phyloP scores from a whole-genome alignment of 176 grass and related monocot species.

The Juncus inflexus region DNA sequence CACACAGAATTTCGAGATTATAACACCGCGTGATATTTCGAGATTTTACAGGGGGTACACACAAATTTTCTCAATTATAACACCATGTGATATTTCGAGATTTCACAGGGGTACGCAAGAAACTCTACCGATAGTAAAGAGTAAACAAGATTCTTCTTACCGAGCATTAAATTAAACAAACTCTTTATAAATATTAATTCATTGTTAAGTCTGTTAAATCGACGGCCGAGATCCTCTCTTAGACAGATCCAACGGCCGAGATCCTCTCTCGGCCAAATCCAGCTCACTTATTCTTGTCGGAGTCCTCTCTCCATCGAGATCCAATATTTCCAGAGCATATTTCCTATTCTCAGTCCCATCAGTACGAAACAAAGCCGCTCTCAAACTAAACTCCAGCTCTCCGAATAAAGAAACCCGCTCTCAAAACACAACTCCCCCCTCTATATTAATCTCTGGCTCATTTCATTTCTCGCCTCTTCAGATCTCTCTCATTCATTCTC shows the following conservation, averaged over 20 bases:
- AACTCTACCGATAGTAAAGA: too few species aligned
- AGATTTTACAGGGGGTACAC: too few species aligned
- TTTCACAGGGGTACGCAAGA: too few species aligned
- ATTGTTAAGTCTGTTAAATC: background rate
- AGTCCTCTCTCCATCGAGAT: background rate
- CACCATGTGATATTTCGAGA: background rate
- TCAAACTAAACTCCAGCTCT: too few species aligned
- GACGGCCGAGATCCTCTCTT: slow-evolving; percentile 17
- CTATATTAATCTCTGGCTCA: slow-evolving; percentile 23
- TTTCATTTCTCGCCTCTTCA: slow-evolving; percentile 8
- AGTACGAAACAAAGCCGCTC: too few species aligned
- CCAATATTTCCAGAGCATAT: too few species aligned
- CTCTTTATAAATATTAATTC: too few species aligned
- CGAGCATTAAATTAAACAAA: too few species aligned
- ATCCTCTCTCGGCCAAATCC: slow-evolving; percentile 14
- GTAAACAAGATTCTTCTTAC: too few species aligned
- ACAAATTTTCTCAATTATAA: background rate
- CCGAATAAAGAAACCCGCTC: too few species aligned
- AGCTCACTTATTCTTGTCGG: slow-evolving; percentile 23
- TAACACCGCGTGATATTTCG: background rate
- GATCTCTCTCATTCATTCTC: slow-evolving; percentile 36
- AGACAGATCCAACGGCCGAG: slow-evolving; percentile 16
- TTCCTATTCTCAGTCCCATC: too few species aligned
- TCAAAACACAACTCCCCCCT: too few species aligned
- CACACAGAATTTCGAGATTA: background rate